Base-by-base conservation (phyloP, 768 basidiomycete genomes). In the Rossbeevera mucosa region DNA sequence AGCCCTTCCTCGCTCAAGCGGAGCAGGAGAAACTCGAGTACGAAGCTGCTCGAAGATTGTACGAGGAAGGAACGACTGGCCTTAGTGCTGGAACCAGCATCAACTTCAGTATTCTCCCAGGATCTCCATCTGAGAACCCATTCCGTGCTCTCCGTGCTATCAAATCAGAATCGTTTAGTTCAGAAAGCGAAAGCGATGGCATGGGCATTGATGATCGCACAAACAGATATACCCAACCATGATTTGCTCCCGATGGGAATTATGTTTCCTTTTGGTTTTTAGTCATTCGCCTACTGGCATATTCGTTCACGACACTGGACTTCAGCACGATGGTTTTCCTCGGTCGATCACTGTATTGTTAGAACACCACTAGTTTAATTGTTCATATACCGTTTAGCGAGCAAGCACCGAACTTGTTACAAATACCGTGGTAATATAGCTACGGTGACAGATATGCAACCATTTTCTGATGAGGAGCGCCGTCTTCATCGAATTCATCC, bases 1-100 rank as follows among this genome's bases (percentile, higher is more conserved):
- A 95, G 91, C 93, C 94, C 1, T 96, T 91, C 77, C 77, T 96
- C 38, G 86, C 88, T 14, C 91, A 92, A 69, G 94, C 93, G 13
- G 93, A 95, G 68, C 87, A 91, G 66, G 93, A 95, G 79, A 95
- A 95, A 74, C 83, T 91, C 73, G 88, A 92, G 60, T 95, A 95
- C 69, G 91, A 94, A 64, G 79, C 83, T 29, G 88, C 91, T 30
- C 77, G 90, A 42, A 81, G 88, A 68, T 59, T 91, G 45, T 96
- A 96, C 63, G 93, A 96, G 67, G 89, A 93, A 62, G 88, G 88
- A 49, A 77, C 84, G 20, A 76, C 80, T 9, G 82, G 77, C 11
- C 79, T 82, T 59, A 80, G 80, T 13, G 78, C 80, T 24, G 81
- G 80, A 8, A 80, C 82, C 13, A 88, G 79, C 66, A 88, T 91